A percentile compares a stretch with the other conserved stretches of the same genome.
Evolutionary conservation across 164 flowering plant genomes (phyloP).

Genomic region (Liquidambar formosana): DNA sequence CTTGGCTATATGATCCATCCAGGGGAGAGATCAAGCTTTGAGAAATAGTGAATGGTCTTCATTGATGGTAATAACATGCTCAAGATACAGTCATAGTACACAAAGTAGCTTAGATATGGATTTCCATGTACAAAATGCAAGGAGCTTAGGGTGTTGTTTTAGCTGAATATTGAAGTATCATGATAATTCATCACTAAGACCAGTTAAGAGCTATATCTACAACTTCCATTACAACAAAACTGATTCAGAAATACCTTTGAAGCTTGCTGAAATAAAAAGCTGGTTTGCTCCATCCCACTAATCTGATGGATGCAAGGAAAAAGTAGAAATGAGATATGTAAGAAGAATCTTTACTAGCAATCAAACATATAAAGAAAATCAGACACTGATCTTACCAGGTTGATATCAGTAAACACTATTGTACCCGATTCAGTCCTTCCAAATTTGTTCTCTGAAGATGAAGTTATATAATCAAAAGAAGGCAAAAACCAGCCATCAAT

Average conservation of each 20-base stretch:
- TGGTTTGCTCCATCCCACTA: conserved; percentile 97
- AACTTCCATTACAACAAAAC: not conserved
- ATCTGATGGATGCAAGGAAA: conserved; percentile 39
- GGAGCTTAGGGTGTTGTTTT: no score
- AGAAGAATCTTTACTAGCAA: conserved; percentile 4
- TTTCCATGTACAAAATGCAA: no score
- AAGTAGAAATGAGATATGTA: conserved; percentile 1
- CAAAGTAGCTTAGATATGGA: no score
- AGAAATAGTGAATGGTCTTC: no score
- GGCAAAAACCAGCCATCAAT: conserved; percentile 97
- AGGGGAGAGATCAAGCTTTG: no score
- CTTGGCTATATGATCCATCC: no score
- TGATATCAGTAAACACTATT: conserved; percentile 78
- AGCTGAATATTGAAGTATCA: no score
- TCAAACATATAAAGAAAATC: not conserved
- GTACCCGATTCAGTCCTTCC: conserved; percentile 62
- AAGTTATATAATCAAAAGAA: conserved; percentile 25
- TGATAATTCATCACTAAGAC: not conserved
- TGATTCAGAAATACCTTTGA: conserved; percentile 61
- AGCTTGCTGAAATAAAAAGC: conserved; percentile 93
- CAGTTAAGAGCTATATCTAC: not conserved
- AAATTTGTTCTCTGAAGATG: conserved; percentile 35
- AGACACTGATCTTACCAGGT: conserved; percentile 53
- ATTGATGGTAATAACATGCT: no score
- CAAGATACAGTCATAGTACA: no score